These are phyloP conservation scores for Rusavskia elegans DNA, from an alignment of 495 filamentous ascomycete species.

Conservation along the genomic window DNA sequence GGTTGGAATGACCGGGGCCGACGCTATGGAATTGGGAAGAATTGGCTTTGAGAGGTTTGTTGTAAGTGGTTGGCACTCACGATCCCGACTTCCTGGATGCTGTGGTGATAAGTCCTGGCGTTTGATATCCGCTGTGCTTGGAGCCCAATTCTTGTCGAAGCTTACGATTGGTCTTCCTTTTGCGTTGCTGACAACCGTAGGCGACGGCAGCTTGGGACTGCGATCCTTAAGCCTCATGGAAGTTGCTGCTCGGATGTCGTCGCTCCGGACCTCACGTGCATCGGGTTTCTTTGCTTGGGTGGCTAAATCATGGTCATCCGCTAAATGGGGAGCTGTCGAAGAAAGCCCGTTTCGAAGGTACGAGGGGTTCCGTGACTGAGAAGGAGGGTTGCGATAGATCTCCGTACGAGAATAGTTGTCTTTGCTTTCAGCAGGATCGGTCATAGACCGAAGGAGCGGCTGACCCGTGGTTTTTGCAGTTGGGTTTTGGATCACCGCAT, in stretches of 20 bases:
- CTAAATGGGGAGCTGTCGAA: conserved; percentile 14
- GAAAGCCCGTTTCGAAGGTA: conserved; percentile 49
- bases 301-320: conserved; percentile 6
- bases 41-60: conserved; percentile 5
- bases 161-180: conserved; percentile 84
- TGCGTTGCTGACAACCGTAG: conserved; percentile 70
- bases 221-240: conserved; percentile 73
- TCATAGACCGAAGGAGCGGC: conserved; percentile 25
- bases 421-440: conserved; percentile 26
- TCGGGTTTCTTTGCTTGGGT: conserved; percentile 38
- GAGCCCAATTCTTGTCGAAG: conserved; percentile 71
- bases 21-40: conserved; percentile 14
- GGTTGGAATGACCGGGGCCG: conserved; percentile 27
- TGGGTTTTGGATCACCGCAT: conserved; percentile 37
- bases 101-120: conserved; percentile 5
- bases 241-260: conserved; percentile 82
- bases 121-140: conserved; percentile 28
- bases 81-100: not conserved
- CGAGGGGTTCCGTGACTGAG: conserved; percentile 54
- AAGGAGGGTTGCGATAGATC: conserved; percentile 62
- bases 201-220: conserved; percentile 69
- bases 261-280: conserved; percentile 64
- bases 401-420: conserved; percentile 50
- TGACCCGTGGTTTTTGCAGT: conserved; percentile 26
- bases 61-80: not conserved